Base-by-base conservation (phyloP, 352 stramenopile genomes). In the Globisporangium ultimum region DNA sequence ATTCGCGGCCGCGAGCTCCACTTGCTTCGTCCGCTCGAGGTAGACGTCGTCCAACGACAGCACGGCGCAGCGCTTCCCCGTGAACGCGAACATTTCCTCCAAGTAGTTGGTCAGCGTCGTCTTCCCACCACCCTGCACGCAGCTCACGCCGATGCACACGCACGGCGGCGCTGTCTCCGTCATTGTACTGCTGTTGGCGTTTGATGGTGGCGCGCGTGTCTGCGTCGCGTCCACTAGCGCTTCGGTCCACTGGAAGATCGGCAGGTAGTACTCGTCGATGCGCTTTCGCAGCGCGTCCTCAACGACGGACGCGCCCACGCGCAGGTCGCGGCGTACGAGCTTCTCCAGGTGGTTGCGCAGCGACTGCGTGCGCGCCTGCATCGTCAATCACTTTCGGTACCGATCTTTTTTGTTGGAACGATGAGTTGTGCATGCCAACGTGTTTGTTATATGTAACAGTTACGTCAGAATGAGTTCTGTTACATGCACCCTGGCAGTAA, bases 11-110 rank as follows among this genome's bases (percentile, higher is more conserved):
- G 87, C 85, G 2, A 96, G 65, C 2, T 66, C 72, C 12, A 92
- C 36, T 61, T 93, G 87, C 40, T 91, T 67, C 47, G 76, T 63
- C 22, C 75, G 72, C 41, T 73, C 85, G 61, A 82, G 77, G 60
- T 96, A 96, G 38, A 93, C 84, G 50, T 96, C 87, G 52, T 96
- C 87, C 28, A 93, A 59, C 20, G 87, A 96, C 50, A 96, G 63
- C 24, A 89, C 72, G 17, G 82, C 87, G 52, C 85, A 93, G 13
- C 67, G 71, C 51, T 78, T 87, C 17, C 85, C 85, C 28, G 67
- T 67, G 20, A 76, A 47, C 24, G 62, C 42, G 20, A 95, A 54
- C 51, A 84, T 71, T 50, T 88, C 66, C 60, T 91, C 70, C 24
- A 96, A 71, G 51, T 89, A 78, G 41, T 71, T 68, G n/a, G 72